A percentile compares a stretch with the other conserved stretches of the same genome.
These are phyloP conservation scores for Aspergillus ochraceoroseus DNA, from an alignment of 2,329 filamentous ascomycete genomes.

Conservation along the genomic window DNA sequence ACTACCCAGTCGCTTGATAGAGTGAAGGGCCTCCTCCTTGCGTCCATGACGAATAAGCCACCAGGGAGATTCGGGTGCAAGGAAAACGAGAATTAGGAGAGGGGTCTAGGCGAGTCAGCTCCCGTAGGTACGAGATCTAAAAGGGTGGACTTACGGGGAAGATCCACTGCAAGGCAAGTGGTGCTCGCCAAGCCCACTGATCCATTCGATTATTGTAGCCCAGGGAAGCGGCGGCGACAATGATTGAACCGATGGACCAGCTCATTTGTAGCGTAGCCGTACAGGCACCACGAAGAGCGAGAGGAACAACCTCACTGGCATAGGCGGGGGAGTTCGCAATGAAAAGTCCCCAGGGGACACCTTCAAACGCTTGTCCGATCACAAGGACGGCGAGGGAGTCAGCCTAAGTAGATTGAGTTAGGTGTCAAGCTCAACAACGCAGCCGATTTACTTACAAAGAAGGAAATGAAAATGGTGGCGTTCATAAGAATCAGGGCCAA, in stretches of 20 bases:
- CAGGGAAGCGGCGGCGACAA: constrained; percentile 26
- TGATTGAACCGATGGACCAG: constrained; percentile 30
- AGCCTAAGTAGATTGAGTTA: constrained; percentile 24
- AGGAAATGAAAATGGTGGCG: constrained; percentile 57
- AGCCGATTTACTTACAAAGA: constrained; percentile 43
- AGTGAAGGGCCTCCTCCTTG: constrained; percentile 23
- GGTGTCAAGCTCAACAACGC: background rate
- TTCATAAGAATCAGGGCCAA: constrained; percentile 54
- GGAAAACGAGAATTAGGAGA: constrained; percentile 26
- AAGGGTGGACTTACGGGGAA: constrained; percentile 27
- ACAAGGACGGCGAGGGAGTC: constrained; percentile 43
- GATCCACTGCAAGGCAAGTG: constrained; percentile 30
- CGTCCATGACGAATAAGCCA: constrained; percentile 29
- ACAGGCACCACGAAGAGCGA: constrained; percentile 25
- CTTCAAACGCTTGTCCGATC: constrained; percentile 30
- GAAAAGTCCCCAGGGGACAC: constrained; percentile 32
- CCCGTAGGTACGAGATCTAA: too few species aligned
- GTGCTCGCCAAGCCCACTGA: constrained; percentile 28
- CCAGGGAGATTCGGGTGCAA: constrained; percentile 30
- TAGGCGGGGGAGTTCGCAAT: constrained; percentile 31
- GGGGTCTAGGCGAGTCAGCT: constrained; percentile 26
- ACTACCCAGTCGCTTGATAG: constrained; percentile 25
- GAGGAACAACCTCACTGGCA: constrained; percentile 28
- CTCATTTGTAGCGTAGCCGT: constrained; percentile 30
- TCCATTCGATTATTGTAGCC: constrained; percentile 19